phyloP scores from a whole-genome alignment of 2,329 filamentous ascomycete genomes.

The Calonectria leucothoes region DNA sequence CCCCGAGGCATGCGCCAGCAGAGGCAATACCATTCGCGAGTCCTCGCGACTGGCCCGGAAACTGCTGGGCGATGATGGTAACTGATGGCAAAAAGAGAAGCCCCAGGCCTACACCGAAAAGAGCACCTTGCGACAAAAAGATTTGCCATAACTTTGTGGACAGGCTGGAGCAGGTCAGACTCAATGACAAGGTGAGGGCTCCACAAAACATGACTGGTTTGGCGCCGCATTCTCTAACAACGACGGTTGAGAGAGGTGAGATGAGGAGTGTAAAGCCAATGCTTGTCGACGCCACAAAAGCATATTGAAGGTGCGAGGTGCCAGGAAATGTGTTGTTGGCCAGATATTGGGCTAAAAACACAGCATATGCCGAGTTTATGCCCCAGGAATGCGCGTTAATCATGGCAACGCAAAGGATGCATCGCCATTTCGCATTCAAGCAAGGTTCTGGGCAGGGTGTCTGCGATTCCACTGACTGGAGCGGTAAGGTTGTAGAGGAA shows the following conservation, averaged over 20 bases:
- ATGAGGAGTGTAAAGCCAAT: constrained; percentile 67
- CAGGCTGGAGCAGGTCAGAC: constrained; percentile 78
- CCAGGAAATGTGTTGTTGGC: constrained; percentile 70
- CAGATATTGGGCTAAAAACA: constrained; percentile 69
- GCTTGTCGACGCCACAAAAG: constrained; percentile 72
- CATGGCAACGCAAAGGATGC: constrained; percentile 51
- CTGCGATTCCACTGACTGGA: neutral
- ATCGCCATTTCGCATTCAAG: constrained; percentile 68
- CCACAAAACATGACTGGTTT: constrained; percentile 73
- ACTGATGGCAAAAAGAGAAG: constrained; percentile 79
- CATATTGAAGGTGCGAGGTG: constrained; percentile 74
- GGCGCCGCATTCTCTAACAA: constrained; percentile 72
- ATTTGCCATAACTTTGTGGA: constrained; percentile 78
- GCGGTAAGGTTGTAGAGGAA: neutral
- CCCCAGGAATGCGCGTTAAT: constrained; percentile 82
- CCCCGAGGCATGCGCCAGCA: constrained; percentile 78
- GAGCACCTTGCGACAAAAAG: constrained; percentile 78
- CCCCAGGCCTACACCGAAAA: constrained; percentile 82
- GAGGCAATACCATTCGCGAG: constrained; percentile 78
- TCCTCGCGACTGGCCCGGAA: constrained; percentile 69
- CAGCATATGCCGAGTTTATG: constrained; percentile 65
- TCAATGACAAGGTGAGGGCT: constrained; percentile 70
- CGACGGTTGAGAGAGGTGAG: constrained; percentile 74
- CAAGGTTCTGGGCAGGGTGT: constrained; percentile 51
- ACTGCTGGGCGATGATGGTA: constrained; percentile 79